These are phyloP conservation scores for Ophioceras dolichostomum DNA, from an alignment of 2,329 filamentous ascomycete genomes.

Conservation along the genomic window DNA sequence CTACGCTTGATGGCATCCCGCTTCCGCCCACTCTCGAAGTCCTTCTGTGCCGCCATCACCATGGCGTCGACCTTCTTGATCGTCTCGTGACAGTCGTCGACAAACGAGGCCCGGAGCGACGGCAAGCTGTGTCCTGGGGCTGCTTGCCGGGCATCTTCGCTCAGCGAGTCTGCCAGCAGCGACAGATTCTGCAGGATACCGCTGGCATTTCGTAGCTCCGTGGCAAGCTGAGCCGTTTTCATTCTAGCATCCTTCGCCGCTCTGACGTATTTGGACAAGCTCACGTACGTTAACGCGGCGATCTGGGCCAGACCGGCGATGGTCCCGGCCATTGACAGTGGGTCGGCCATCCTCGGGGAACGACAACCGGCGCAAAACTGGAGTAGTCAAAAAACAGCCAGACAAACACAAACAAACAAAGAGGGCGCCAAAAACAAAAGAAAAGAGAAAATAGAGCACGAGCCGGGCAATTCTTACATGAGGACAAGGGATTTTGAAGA, in stretches of 20 bases:
- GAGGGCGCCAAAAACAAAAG: too few species aligned
- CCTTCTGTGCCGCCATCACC: background rate
- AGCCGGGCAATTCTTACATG: too few species aligned
- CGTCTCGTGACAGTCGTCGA: conserved; percentile 4
- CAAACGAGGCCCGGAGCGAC: conserved; percentile 7
- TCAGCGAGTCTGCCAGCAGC: conserved; percentile 8
- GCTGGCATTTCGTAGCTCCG: conserved; percentile 8
- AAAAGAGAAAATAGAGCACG: too few species aligned
- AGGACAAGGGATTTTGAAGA: too few species aligned
- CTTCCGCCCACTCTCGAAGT: background rate
- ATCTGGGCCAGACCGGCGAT: conserved; percentile 17
- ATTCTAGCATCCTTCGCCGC: conserved; percentile 10
- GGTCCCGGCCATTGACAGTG: conserved; percentile 14
- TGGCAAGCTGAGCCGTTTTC: conserved; percentile 10
- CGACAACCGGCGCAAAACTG: too few species aligned
- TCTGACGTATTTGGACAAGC: conserved; percentile 12
- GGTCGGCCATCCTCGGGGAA: conserved; percentile 11
- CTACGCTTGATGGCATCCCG: conserved; percentile 3
- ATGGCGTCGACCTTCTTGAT: conserved; percentile 6
- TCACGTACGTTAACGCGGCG: conserved; percentile 11
- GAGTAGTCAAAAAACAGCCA: too few species aligned
- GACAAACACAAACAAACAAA: too few species aligned
- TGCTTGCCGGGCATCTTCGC: conserved; percentile 1
- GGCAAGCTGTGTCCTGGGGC: too few species aligned
- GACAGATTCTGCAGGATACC: conserved; percentile 11